These are phyloP conservation scores for Nicotiana tomentosiformis DNA, from an alignment of 257 asterid species.

Conservation along the genomic window DNA sequence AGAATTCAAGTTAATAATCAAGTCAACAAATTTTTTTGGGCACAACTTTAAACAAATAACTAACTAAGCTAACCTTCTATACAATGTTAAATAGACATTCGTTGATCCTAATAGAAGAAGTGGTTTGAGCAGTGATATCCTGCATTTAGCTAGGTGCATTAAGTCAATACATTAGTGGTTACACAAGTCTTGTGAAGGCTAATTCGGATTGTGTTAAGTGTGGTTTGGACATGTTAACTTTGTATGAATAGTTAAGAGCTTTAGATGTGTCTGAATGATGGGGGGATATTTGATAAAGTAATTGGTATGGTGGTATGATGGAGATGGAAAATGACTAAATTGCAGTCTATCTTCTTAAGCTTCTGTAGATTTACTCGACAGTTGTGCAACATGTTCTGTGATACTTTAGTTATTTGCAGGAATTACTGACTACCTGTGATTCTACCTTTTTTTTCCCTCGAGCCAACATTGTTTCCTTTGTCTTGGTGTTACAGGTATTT, in stretches of 20 bases:
- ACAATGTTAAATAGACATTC: background rate
- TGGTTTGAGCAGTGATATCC: background rate
- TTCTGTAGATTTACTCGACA: background rate
- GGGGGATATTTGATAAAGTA: background rate
- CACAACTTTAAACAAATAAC: background rate
- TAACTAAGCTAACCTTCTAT: background rate
- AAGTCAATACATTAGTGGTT: background rate
- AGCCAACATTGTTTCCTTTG: constrained; percentile 9
- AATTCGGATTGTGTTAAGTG: background rate
- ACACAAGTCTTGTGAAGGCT: background rate
- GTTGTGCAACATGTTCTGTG: background rate
- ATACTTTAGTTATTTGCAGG: background rate
- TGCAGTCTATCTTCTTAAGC: background rate
- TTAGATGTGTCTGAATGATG: background rate
- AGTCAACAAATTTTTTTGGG: background rate
- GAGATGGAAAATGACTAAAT: background rate
- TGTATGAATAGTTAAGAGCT: background rate
- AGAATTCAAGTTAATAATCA: background rate
- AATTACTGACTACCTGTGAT: background rate
- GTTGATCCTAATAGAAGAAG: background rate
- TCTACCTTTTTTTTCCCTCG: background rate
- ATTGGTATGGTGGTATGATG: background rate
- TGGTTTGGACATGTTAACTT: constrained; percentile 1
- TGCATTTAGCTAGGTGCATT: background rate
- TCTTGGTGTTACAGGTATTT: constrained; percentile 40